Evolutionary conservation across 768 basidiomycete species (phyloP).

Genomic region (Collybiopsis luxurians): DNA sequence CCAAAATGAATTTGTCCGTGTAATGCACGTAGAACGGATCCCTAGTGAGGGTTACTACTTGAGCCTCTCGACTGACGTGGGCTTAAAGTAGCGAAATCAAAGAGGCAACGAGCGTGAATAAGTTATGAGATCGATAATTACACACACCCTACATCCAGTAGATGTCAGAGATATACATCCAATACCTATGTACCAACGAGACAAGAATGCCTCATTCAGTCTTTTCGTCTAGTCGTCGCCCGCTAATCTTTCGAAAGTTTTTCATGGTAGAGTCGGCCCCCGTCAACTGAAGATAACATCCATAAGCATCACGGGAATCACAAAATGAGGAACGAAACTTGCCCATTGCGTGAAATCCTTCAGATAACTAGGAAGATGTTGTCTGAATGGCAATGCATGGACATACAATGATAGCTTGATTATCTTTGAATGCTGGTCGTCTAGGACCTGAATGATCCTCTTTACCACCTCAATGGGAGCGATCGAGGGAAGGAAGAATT

Average conservation of each 20-base stretch:
- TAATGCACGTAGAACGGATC: no score
- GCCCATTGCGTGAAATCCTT: conserved; percentile 80
- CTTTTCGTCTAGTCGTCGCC: conserved; percentile 55
- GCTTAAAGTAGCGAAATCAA: no score
- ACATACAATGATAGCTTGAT: conserved; percentile 74
- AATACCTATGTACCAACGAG: no score
- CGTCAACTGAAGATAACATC: conserved; percentile 35
- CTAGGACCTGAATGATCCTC: conserved; percentile 75
- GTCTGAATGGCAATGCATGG: conserved; percentile 54
- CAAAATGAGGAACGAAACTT: conserved; percentile 12
- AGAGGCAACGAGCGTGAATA: no score
- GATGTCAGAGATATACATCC: no score
- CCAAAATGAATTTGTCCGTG: no score
- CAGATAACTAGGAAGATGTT: conserved; percentile 65
- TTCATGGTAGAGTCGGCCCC: conserved; percentile 72
- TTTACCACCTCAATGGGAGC: conserved; percentile 77
- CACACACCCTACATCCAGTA: no score
- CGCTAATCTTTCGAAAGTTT: conserved; percentile 63
- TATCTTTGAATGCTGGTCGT: conserved; percentile 72
- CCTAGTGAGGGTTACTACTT: no score
- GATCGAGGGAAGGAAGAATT: conserved; percentile 77
- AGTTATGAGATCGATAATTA: no score
- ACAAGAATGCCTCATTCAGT: conserved; percentile 11
- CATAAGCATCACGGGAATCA: background rate
- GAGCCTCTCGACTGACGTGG: no score